Base-by-base conservation (phyloP, 2,329 filamentous ascomycete genomes). In the Fusarium albosuccineum region DNA sequence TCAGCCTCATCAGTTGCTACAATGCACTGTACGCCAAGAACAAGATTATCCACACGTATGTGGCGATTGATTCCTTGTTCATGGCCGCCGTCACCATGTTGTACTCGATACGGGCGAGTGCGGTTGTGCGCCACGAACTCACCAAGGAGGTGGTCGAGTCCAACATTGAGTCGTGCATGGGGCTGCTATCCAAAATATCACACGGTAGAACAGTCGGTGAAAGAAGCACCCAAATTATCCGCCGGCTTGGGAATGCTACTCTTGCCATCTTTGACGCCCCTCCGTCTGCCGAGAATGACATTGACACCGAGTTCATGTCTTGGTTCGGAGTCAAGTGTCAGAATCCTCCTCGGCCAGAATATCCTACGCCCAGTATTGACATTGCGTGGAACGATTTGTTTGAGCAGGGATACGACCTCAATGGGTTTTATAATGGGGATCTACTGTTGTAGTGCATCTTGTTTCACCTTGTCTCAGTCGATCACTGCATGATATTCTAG, bases 291-390 rank as follows among this genome's bases (percentile, higher is more conserved):
- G 69, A 62, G 13, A 68, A 54, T 3, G 69, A 70, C 7, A 65
- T 71, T 6, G 69, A 71, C 40, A 71, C 66, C 1, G 69, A 71
- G 27, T 71, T 71, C 34, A 71, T 71, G 69, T 72, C 69, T 5
- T 71, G 69, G 69, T 71, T 71, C 34, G 69, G 69, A 11, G 64
- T 71, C 5, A 70, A 68, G 9, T 62, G 64, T 26, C 69, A 70
- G 11, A 68, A 71, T 6, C 64, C 67, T 3, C 64, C 60, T 3
- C 52, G 64, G 5, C 68, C 62, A 1, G 68, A 71, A 33, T 67
- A 70, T 41, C 66, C 69, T 8, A 71, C 69, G 2, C 67, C 69
- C 2, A 71, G 64, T 7, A 72, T 71, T 30, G 69, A 71, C 9
- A 61, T 68, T 6, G 69, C 69, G 1, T 71, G 69, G 69, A 71